phyloP scores from a whole-genome alignment of 2,329 filamentous ascomycete genomes.

The Parastagonospora nodorum region DNA sequence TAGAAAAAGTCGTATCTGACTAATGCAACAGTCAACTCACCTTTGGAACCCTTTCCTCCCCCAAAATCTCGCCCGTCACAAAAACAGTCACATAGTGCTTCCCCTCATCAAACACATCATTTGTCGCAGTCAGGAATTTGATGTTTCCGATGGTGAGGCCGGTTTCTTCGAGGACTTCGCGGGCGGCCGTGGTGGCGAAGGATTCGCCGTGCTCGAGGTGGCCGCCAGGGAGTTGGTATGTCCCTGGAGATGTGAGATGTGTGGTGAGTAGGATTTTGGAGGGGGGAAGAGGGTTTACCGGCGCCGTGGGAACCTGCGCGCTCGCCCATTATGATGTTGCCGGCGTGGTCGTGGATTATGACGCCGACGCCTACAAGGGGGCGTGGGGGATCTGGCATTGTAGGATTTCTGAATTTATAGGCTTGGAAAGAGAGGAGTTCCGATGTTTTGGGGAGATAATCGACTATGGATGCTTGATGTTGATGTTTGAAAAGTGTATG shows the following conservation, averaged over 20 bases:
- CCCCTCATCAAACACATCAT: conserved; percentile 66
- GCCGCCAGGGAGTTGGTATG: conserved; percentile 72
- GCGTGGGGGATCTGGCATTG: conserved; percentile 30
- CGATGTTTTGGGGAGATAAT: background rate
- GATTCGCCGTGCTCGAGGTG: conserved; percentile 74
- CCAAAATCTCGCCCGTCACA: conserved; percentile 59
- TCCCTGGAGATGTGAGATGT: conserved; percentile 49
- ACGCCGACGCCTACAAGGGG: conserved; percentile 56
- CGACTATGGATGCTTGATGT: too few species aligned
- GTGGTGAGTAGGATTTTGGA: background rate
- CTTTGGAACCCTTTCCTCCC: conserved; percentile 57
- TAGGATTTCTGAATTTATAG: background rate
- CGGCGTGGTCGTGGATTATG: conserved; percentile 50
- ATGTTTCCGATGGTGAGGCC: conserved; percentile 57
- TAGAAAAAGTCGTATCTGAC: conserved; percentile 3
- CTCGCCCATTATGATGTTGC: conserved; percentile 54
- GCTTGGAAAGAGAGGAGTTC: background rate
- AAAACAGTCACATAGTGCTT: conserved; percentile 81
- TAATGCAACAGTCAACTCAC: conserved; percentile 47
- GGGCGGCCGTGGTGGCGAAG: conserved; percentile 64
- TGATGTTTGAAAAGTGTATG: too few species aligned
- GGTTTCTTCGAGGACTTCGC: conserved; percentile 75
- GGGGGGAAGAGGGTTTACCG: conserved; percentile 47
- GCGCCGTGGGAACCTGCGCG: conserved; percentile 55
- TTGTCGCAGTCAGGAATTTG: conserved; percentile 65